Evolutionary conservation across 495 filamentous ascomycete species (phyloP).

Genomic region (Terfezia boudieri): DNA sequence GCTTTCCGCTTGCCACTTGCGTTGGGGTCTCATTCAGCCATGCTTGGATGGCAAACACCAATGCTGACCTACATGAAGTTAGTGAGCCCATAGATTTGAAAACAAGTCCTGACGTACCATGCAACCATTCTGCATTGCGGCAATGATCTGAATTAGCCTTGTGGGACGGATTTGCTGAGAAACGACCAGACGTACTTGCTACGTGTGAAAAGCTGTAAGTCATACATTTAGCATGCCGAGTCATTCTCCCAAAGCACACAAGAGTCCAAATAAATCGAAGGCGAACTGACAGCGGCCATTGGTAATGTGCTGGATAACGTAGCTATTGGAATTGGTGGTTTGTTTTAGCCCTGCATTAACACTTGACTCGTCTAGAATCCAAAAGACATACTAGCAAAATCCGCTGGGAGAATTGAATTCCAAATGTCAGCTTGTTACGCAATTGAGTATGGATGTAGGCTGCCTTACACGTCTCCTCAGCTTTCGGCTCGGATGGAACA

Average conservation of each 20-base stretch:
- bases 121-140: neutral
- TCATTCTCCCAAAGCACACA: no score
- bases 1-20: slow-evolving; percentile 14
- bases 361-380: neutral
- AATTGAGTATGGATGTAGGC: neutral
- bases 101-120: neutral
- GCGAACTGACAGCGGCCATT: slow-evolving; percentile 14
- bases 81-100: neutral
- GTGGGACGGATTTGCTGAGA: neutral
- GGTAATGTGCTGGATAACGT: slow-evolving; percentile 16
- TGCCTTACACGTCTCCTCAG: slow-evolving; percentile 10
- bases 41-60: slow-evolving; percentile 16
- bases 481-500: slow-evolving; percentile 6
- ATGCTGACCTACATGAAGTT: slow-evolving; percentile 5
- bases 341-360: neutral
- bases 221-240: no score
- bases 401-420: slow-evolving; percentile 1
- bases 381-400: slow-evolving; percentile 9
- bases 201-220: slow-evolving; percentile 15
- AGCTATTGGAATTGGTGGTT: neutral
- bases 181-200: slow-evolving; percentile 10
- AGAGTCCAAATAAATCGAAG: no score
- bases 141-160: neutral
- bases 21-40: slow-evolving; percentile 17
- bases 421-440: neutral